Conservation (phyloP, 306 rosid genomes). For the Styphnolobium japonicum region DNA sequence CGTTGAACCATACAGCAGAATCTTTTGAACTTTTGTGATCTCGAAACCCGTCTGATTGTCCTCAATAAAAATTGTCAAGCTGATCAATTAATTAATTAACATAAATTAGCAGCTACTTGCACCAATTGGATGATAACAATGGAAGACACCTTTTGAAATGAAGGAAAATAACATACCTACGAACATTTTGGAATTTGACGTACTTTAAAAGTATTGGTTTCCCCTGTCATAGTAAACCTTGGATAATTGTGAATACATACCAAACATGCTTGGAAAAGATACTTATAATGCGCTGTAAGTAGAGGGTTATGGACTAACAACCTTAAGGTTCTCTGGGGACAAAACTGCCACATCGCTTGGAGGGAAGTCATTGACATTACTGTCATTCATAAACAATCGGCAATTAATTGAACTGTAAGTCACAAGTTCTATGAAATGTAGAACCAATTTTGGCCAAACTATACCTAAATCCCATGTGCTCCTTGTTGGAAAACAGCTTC, state of each 20-base stretch:
- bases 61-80: constrained; percentile 91
- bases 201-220: constrained; percentile 76
- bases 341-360: constrained; percentile 70
- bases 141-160: constrained; percentile 4
- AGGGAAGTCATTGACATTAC: constrained; percentile 89
- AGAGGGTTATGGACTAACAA: constrained; percentile 24
- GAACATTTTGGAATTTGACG: constrained; percentile 96
- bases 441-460: constrained; percentile 7
- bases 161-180: constrained; percentile 57
- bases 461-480: constrained; percentile 99
- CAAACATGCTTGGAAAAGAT: not conserved
- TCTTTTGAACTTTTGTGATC: constrained; percentile 80
- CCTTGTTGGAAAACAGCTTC: constrained; percentile 90
- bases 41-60: constrained; percentile 86
- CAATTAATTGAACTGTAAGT: constrained; percentile 1
- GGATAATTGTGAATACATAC: not conserved
- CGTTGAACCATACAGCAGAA: constrained; percentile 82
- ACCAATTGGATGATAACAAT: not conserved
- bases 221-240: constrained; percentile 53
- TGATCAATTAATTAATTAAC: constrained; percentile 46
- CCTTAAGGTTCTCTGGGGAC: constrained; percentile 74
- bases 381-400: constrained; percentile 44
- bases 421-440: constrained; percentile 7
- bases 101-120: constrained; percentile 4
- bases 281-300: not conserved